These are phyloP conservation scores for Boletus eberwhitei DNA, from an alignment of 768 basidiomycete species.

Conservation along the genomic window DNA sequence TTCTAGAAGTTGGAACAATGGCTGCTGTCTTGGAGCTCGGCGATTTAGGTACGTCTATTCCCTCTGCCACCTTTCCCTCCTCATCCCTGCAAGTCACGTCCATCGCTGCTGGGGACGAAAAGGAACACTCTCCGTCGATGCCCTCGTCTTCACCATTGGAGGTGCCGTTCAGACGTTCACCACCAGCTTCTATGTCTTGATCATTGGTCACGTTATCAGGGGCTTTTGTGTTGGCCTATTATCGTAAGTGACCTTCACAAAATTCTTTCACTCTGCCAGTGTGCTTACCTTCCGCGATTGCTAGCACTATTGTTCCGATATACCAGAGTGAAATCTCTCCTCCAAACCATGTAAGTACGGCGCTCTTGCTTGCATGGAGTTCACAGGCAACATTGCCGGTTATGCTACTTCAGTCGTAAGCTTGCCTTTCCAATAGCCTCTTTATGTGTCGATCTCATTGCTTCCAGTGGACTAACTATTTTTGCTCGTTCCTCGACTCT, in stretches of 20 bases:
- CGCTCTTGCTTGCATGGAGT: slow-evolving; percentile 91
- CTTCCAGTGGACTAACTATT: slow-evolving; percentile 87
- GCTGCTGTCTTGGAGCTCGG: slow-evolving; percentile 91
- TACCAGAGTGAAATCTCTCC: slow-evolving; percentile 97
- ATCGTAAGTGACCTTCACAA: slow-evolving; percentile 52
- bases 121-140: slow-evolving; percentile 81
- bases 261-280: not conserved
- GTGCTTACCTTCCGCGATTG: slow-evolving; percentile 5
- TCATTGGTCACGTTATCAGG: slow-evolving; percentile 75
- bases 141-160: slow-evolving; percentile 79
- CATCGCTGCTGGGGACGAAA: slow-evolving; percentile 86
- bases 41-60: slow-evolving; percentile 64
- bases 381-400: slow-evolving; percentile 88
- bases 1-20: slow-evolving; percentile 85
- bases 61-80: not conserved
- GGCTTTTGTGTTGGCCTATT: slow-evolving; percentile 90
- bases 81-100: slow-evolving; percentile 64
- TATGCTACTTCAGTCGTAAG: slow-evolving; percentile 87
- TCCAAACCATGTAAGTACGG: slow-evolving; percentile 78
- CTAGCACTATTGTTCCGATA: slow-evolving; percentile 89
- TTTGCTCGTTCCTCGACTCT: slow-evolving; percentile 82
- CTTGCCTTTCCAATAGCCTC: slow-evolving; percentile 4
- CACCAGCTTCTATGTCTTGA: slow-evolving; percentile 73
- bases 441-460: not conserved
- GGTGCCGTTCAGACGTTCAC: slow-evolving; percentile 85